phyloP scores from a whole-genome alignment of 768 basidiomycete genomes.

The Boletellus ananiceps region DNA sequence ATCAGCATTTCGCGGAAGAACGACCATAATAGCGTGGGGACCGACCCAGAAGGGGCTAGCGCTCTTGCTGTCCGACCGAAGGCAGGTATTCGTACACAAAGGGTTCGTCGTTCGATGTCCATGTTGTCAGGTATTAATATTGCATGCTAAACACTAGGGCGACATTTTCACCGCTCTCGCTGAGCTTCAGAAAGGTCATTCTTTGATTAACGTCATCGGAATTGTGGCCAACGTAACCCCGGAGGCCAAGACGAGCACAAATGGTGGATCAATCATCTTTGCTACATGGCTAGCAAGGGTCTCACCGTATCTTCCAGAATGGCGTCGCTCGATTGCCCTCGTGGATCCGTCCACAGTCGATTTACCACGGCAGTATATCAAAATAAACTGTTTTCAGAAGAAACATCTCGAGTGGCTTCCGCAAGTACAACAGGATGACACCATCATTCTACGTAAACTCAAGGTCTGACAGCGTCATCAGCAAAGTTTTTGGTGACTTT shows the following conservation, averaged over 20 bases:
- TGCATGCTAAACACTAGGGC: conserved; percentile 16
- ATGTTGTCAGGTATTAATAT: background rate
- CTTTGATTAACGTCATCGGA: conserved; percentile 28
- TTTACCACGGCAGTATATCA: conserved; percentile 24
- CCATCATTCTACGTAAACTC: conserved; percentile 47
- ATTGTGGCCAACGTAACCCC: conserved; percentile 23
- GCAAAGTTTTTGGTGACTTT: background rate
- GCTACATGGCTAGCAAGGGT: background rate
- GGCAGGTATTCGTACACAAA: conserved; percentile 26
- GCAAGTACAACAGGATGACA: conserved; percentile 40
- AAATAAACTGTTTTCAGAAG: conserved; percentile 50
- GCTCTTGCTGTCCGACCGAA: conserved; percentile 4
- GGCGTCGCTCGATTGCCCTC: conserved; percentile 40
- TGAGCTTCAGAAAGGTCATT: conserved; percentile 11
- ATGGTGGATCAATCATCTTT: conserved; percentile 21
- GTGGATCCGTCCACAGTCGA: conserved; percentile 48
- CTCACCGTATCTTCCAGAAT: conserved; percentile 36
- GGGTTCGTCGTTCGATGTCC: conserved; percentile 17
- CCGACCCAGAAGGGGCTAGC: background rate
- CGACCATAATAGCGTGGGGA: background rate
- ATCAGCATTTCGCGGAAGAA: background rate
- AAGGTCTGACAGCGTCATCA: conserved; percentile 36
- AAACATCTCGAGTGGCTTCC: conserved; percentile 49
- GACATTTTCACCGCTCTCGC: conserved; percentile 21
- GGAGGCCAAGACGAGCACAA: conserved; percentile 16